phyloP scores from a whole-genome alignment of 148 eudicot species.

The Persicaria tinctoria region DNA sequence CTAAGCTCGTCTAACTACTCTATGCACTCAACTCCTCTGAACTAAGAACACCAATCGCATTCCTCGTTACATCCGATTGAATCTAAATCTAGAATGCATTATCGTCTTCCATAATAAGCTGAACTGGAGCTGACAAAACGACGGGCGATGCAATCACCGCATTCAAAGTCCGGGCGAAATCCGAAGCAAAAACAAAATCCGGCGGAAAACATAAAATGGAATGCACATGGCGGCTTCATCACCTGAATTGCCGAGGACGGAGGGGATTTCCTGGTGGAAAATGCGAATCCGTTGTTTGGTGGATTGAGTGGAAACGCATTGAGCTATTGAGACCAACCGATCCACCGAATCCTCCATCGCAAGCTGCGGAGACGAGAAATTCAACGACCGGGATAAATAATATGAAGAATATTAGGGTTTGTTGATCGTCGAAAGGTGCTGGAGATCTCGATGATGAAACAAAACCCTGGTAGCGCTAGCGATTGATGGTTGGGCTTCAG shows the following conservation, averaged over 20 bases:
- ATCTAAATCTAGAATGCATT: not conserved
- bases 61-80: not conserved
- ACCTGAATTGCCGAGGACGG: constrained; percentile 37
- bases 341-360: constrained; percentile 47
- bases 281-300: constrained; percentile 41
- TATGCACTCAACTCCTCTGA: constrained; percentile 1
- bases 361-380: not conserved
- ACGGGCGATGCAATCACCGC: not conserved
- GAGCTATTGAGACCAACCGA: constrained; percentile 29
- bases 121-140: not conserved
- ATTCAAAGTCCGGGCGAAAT: not conserved
- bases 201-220: not conserved
- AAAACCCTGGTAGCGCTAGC: constrained; percentile 8
- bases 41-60: not conserved
- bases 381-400: not conserved
- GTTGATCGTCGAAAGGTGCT: not conserved
- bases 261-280: constrained; percentile 46
- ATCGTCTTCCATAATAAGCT: constrained; percentile 1
- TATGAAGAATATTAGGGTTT: not conserved
- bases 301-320: constrained; percentile 39
- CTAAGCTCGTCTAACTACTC: not conserved
- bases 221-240: not conserved
- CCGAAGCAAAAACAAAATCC: not conserved
- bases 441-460: not conserved
- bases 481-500: not conserved